Percentiles rank a stretch among this genome's conserved stretches.
These are phyloP conservation scores for Salmacisia buchloeana DNA, from an alignment of 1,284 basidiomycete genomes.

Conservation along the genomic window DNA sequence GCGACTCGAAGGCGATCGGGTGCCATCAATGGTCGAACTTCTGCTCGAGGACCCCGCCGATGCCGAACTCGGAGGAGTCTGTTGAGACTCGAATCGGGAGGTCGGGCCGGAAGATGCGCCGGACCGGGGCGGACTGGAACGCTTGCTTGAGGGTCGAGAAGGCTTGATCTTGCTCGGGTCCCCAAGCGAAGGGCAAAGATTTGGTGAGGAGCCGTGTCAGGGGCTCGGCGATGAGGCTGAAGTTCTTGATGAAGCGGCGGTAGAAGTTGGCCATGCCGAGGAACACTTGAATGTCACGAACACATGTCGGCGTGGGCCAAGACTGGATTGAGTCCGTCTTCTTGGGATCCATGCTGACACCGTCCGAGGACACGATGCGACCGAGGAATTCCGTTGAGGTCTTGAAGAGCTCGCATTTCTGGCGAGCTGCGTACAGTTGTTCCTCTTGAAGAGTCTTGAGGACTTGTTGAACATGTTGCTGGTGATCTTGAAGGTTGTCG, in stretches of 20 bases:
- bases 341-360: slow-evolving; percentile 52
- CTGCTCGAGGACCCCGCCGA: no score
- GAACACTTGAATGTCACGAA: slow-evolving; percentile 23
- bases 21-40: no score
- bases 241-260: slow-evolving; percentile 11
- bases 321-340: slow-evolving; percentile 52
- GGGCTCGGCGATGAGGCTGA: neutral
- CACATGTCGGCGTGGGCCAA: slow-evolving; percentile 52
- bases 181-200: neutral
- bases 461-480: slow-evolving; percentile 46
- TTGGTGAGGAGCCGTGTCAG: slow-evolving; percentile 1
- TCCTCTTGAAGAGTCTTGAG: slow-evolving; percentile 47
- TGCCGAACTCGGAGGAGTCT: no score
- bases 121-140: no score
- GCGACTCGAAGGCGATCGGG: no score
- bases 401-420: slow-evolving; percentile 17
- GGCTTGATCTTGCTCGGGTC: neutral
- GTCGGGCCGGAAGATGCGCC: no score
- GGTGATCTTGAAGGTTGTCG: slow-evolving; percentile 50
- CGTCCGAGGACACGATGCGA: slow-evolving; percentile 48
- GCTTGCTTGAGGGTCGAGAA: neutral
- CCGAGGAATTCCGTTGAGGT: slow-evolving; percentile 53
- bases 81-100: no score
- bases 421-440: slow-evolving; percentile 10
- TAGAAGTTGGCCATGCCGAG: slow-evolving; percentile 16